These are phyloP conservation scores for Pharnaceum exiguum DNA, from an alignment of 148 eudicot species.

Conservation along the genomic window DNA sequence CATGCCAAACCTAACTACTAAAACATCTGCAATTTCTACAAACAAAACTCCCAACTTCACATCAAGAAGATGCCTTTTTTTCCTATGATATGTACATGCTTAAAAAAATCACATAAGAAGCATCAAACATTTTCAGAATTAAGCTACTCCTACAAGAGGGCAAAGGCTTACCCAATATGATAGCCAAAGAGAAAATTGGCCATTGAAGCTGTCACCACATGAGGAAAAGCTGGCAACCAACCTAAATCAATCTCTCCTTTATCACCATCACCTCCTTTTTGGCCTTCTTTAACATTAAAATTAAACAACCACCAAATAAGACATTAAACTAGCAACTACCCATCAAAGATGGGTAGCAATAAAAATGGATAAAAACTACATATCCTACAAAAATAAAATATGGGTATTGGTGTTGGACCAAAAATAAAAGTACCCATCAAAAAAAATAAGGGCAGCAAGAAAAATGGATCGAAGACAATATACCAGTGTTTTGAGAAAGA, in stretches of 20 bases:
- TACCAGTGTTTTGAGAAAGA: slow-evolving; percentile 13
- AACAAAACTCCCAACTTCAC: too few relatives aligned
- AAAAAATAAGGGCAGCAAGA: not conserved
- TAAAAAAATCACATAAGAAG: too few relatives aligned
- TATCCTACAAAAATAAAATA: too few relatives aligned
- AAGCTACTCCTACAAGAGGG: not conserved
- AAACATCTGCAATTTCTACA: too few relatives aligned
- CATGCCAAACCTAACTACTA: too few relatives aligned
- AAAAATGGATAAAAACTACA: not conserved
- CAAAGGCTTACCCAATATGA: slow-evolving; percentile 63
- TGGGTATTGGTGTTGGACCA: too few relatives aligned
- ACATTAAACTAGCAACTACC: not conserved
- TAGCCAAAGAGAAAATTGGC: slow-evolving; percentile 81
- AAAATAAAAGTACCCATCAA: not conserved
- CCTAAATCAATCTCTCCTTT: slow-evolving; percentile 41
- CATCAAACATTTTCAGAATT: not conserved
- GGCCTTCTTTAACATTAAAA: slow-evolving; percentile 27
- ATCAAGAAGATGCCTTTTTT: too few relatives aligned
- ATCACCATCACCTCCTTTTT: slow-evolving; percentile 18
- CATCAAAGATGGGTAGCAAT: not conserved
- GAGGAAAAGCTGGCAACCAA: slow-evolving; percentile 75
- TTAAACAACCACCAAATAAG: not conserved
- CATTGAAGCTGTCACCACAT: slow-evolving; percentile 63
- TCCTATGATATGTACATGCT: too few relatives aligned
- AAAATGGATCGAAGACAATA: not conserved